Conservation (phyloP, 768 basidiomycete genomes). For the Sporobolomyces phaffii region DNA sequence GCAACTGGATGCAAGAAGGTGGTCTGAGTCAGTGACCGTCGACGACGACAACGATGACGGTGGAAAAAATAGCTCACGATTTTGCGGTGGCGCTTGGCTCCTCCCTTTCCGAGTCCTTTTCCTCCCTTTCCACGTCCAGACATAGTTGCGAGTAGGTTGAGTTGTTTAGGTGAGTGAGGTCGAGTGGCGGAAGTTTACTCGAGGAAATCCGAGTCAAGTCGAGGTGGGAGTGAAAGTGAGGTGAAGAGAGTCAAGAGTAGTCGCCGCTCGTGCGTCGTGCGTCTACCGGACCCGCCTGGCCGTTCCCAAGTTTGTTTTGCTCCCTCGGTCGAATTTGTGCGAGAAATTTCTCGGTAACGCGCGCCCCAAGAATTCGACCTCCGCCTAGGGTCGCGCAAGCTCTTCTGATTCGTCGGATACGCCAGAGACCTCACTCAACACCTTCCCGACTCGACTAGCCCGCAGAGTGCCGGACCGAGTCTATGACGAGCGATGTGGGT, state of each 20-base stretch:
- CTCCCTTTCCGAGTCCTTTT: conserved; percentile 46
- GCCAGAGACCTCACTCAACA: too few relatives aligned
- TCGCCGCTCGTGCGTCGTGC: not conserved
- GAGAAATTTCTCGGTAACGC: not conserved
- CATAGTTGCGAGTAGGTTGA: conserved; percentile 38
- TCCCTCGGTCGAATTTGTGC: not conserved
- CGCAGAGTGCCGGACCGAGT: too few relatives aligned
- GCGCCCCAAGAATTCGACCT: not conserved
- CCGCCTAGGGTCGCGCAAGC: not conserved
- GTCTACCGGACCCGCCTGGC: not conserved
- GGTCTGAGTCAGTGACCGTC: too few relatives aligned
- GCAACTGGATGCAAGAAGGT: not conserved
- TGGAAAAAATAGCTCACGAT: conserved; percentile 48
- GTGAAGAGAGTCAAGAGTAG: not conserved
- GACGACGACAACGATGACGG: too few relatives aligned
- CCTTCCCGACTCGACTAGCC: too few relatives aligned
- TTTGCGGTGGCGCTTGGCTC: conserved; percentile 51
- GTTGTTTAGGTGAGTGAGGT: not conserved
- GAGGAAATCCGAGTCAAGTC: too few relatives aligned
- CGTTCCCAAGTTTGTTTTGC: not conserved
- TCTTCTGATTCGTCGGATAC: not conserved
- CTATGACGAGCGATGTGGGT: too few relatives aligned
- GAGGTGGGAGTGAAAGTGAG: not conserved
- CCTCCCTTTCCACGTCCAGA: conserved; percentile 49
- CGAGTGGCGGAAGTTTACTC: not conserved